These are phyloP conservation scores for Diaporthe batatas DNA, from an alignment of 2,329 filamentous ascomycete genomes.

Conservation along the genomic window DNA sequence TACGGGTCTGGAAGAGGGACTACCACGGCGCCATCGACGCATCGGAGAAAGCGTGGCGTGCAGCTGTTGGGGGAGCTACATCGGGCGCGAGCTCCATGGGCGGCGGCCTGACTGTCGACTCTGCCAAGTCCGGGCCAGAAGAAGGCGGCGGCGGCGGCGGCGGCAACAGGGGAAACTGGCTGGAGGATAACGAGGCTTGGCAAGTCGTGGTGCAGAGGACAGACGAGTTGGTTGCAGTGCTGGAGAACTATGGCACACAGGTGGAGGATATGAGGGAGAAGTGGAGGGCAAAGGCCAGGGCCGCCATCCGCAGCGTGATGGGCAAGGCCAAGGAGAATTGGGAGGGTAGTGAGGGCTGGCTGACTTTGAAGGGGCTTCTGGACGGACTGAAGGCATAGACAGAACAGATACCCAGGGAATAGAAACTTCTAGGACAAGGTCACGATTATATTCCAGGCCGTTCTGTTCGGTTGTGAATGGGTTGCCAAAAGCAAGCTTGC, in stretches of 20 bases:
- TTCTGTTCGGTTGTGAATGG: not conserved
- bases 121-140: conserved; percentile 30
- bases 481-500: not conserved
- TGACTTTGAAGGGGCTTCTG: conserved; percentile 68
- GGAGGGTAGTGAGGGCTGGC: conserved; percentile 82
- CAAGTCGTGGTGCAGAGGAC: conserved; percentile 81
- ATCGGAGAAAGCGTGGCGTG: conserved; percentile 91
- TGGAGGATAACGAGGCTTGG: conserved; percentile 75
- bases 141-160: conserved; percentile 38
- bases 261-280: conserved; percentile 78
- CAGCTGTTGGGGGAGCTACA: conserved; percentile 68
- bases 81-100: conserved; percentile 60
- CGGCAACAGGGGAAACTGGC: conserved; percentile 57
- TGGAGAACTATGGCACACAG: conserved; percentile 81
- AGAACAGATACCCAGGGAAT: conserved; percentile 24
- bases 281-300: conserved; percentile 92
- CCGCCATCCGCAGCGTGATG: conserved; percentile 85
- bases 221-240: conserved; percentile 82
- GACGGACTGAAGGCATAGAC: conserved; percentile 62
- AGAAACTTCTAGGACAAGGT: not conserved
- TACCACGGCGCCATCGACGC: conserved; percentile 82
- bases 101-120: conserved; percentile 48
- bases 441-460: fast-evolving
- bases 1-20: conserved; percentile 80
- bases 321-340: conserved; percentile 84